Evolutionary conservation across 2,329 filamentous ascomycete species (phyloP).

Genomic region (Aspergillus hortae): DNA sequence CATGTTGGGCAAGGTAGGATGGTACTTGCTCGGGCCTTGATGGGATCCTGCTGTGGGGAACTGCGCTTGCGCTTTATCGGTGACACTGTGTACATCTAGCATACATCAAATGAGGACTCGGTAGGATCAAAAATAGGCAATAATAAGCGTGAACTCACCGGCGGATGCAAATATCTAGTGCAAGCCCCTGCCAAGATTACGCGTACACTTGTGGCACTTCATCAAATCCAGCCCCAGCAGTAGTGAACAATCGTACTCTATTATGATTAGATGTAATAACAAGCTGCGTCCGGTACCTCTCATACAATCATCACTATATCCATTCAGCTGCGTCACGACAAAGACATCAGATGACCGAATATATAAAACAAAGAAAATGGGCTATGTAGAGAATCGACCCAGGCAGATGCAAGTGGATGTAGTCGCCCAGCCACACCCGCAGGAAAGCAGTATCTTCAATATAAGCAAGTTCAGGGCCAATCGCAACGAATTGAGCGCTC

Average conservation of each 20-base stretch:
- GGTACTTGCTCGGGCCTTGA: too few relatives aligned
- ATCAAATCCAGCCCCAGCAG: too few relatives aligned
- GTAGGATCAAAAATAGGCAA: too few relatives aligned
- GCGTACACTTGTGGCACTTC: too few relatives aligned
- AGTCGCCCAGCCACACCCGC: not conserved
- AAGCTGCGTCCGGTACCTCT: not conserved
- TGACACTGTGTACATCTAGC: too few relatives aligned
- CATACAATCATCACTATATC: slow-evolving; percentile 13
- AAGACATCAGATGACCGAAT: slow-evolving; percentile 7
- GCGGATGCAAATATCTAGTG: too few relatives aligned
- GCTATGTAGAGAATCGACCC: slow-evolving; percentile 9
- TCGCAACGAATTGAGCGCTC: not conserved
- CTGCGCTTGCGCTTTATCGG: too few relatives aligned
- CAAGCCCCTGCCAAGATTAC: too few relatives aligned
- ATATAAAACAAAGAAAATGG: slow-evolving; percentile 3
- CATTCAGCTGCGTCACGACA: slow-evolving; percentile 11
- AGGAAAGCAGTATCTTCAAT: not conserved
- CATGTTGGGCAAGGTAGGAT: not conserved
- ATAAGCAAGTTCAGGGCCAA: not conserved
- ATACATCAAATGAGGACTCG: too few relatives aligned
- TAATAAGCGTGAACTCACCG: too few relatives aligned
- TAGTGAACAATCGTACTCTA: not conserved
- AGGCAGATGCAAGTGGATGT: not conserved
- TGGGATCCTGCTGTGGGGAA: too few relatives aligned
- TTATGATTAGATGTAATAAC: slow-evolving; percentile 12